phyloP scores from a whole-genome alignment of 805 yeast genomes.

The Lipomyces sp. region DNA sequence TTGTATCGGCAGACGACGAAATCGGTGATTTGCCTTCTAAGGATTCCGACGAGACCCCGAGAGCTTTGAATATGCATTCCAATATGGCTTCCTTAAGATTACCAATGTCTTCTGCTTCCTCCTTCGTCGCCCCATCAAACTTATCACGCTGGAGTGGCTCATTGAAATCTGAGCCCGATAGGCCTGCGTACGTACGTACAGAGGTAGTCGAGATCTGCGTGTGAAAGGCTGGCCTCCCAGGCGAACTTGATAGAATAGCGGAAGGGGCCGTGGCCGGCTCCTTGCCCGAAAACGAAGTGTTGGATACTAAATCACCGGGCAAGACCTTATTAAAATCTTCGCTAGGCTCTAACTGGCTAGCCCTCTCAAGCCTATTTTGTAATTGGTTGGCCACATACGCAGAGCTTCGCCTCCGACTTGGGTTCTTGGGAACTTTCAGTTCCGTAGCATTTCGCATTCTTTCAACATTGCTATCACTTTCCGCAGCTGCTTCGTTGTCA shows the following conservation, averaged over 20 bases:
- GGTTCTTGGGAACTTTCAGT: background rate
- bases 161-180: background rate
- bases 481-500: constrained; percentile 1
- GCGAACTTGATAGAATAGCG: background rate
- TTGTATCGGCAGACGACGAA: constrained; percentile 20
- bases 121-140: constrained; percentile 1
- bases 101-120: constrained; percentile 11
- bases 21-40: constrained; percentile 14
- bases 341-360: background rate
- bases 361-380: background rate
- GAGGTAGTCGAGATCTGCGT: background rate
- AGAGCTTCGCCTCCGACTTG: constrained; percentile 1
- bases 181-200: constrained; percentile 6
- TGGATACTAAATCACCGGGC: constrained; percentile 13
- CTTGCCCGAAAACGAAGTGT: background rate
- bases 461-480: background rate
- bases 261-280: no score
- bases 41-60: constrained; percentile 60
- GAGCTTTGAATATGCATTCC: constrained; percentile 68
- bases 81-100: constrained; percentile 54
- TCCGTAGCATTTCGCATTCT: background rate
- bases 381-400: background rate
- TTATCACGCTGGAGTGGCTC: constrained; percentile 3
- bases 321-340: background rate
- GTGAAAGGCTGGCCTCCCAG: background rate